These are phyloP conservation scores for Carex pumila DNA, from an alignment of 176 grass and related monocot genomes.

Conservation along the genomic window DNA sequence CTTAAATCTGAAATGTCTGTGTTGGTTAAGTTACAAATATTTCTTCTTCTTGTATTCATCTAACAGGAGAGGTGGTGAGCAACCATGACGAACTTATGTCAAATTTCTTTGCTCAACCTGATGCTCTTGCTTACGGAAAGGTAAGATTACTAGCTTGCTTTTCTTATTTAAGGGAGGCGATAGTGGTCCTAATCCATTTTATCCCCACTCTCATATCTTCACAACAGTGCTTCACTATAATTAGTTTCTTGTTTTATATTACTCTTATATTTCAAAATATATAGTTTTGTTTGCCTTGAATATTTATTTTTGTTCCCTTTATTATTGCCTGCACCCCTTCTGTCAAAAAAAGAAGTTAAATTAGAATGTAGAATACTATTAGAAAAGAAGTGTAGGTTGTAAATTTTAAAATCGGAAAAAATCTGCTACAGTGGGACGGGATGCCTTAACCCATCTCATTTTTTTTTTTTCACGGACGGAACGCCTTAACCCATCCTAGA, in stretches of 20 bases:
- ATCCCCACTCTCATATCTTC: background rate
- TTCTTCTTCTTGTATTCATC: constrained; percentile 19
- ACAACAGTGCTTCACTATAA: background rate
- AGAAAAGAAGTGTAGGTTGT: background rate
- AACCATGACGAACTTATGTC: constrained; percentile 99
- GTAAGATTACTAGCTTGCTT: constrained; percentile 19
- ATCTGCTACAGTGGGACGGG: background rate
- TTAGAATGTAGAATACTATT: background rate
- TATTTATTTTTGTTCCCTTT: background rate
- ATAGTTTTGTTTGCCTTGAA: background rate
- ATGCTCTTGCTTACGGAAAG: constrained; percentile 99
- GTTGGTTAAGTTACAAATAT: constrained; percentile 9
- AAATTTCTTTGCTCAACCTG: constrained; percentile 97
- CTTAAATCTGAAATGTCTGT: background rate
- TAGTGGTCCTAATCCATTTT: background rate
- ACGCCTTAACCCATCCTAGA: too few species aligned
- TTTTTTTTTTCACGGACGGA: too few species aligned
- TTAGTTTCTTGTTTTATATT: background rate
- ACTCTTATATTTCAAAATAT: background rate
- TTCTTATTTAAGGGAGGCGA: background rate
- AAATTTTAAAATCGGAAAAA: background rate
- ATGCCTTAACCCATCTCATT: too few species aligned
- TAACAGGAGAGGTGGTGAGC: constrained; percentile 76
- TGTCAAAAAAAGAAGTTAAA: background rate
- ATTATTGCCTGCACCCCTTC: background rate